Evolutionary conservation across 495 filamentous ascomycete genomes (phyloP), one percentile per base, ranked within the genome.

Genomic region (Aspergillus hancockii): DNA sequence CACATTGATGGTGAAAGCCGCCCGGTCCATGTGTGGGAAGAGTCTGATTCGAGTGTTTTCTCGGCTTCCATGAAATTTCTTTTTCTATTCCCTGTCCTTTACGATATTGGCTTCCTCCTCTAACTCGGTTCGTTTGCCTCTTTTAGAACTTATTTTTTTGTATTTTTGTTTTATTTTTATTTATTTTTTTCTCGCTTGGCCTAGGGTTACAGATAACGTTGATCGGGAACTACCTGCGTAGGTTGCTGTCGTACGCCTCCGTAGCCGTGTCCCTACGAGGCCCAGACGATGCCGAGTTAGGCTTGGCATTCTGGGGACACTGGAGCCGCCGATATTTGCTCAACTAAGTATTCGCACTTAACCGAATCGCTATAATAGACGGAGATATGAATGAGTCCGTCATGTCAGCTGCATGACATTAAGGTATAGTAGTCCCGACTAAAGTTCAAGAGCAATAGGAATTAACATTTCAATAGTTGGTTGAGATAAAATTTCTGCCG

Each of bases 1-100:
- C 38, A 45, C 54, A 36, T 57, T 53, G 71, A 73, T 73, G 71
- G 67, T 73, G 71, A 71, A 70, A 69, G 43, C 32, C 30, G 22
- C 14, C 21, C 28, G 60, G 45, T 65, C 69, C 68, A 69, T 64
- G 63, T 66, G 65, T 65, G 58, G 57, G 53, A 31, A 41, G 40
- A 46, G 36, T 31, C 41, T 55, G 36, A 23, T 34, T 43, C 38
- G 38, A 41, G 38, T 41, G 5, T 47, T n/a, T 47, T 47, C 41
- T 56, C 43, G 32, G 19, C 38, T 61, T 61, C 13, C 38, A 41
- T 41, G 38, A 41, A 41, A 34, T 41, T 60, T 52, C 57, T 56
- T 58, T 64, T 46, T 57, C 47, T 13, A 49, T 46, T 57, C 52
- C 8, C 5, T 23, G 2, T 23, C 9, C 14, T 28, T 59, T 45